Conservation (phyloP, 768 basidiomycete species). For the Mycena leptocephala region DNA sequence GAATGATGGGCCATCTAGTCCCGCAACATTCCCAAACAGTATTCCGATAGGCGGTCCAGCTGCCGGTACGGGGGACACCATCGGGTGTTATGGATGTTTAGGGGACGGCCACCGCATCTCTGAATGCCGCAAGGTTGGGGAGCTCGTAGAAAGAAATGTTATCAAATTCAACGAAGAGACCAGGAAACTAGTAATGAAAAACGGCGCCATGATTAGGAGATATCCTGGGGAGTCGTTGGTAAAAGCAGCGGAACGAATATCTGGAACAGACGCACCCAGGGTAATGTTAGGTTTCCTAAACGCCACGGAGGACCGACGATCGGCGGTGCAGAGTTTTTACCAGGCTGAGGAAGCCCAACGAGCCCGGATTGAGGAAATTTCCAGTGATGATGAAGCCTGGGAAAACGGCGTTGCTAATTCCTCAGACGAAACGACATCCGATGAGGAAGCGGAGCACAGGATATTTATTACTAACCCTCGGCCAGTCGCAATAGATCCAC, state of each 20-base stretch:
- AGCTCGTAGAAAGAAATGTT: background rate
- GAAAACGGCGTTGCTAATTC: too few species aligned
- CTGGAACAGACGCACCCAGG: background rate
- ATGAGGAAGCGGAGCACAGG: too few species aligned
- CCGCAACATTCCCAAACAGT: background rate
- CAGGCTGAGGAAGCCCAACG: background rate
- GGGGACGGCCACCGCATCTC: background rate
- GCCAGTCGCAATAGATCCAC: too few species aligned
- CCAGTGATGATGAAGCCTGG: background rate
- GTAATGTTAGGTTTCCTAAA: background rate
- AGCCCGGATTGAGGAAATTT: background rate
- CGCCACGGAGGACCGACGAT: background rate
- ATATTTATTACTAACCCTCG: too few species aligned
- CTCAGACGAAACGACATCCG: background rate
- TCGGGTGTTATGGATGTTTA: background rate
- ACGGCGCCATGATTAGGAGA: background rate
- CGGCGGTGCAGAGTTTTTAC: background rate
- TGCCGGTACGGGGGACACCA: accelerated
- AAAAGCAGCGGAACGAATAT: background rate
- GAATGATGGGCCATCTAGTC: background rate
- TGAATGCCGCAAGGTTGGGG: background rate
- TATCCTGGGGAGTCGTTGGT: background rate
- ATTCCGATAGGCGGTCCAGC: background rate
- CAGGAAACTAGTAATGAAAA: background rate
- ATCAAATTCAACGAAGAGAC: background rate